Base-by-base conservation (phyloP, 768 basidiomycete species). In the Ramaria rubella region DNA sequence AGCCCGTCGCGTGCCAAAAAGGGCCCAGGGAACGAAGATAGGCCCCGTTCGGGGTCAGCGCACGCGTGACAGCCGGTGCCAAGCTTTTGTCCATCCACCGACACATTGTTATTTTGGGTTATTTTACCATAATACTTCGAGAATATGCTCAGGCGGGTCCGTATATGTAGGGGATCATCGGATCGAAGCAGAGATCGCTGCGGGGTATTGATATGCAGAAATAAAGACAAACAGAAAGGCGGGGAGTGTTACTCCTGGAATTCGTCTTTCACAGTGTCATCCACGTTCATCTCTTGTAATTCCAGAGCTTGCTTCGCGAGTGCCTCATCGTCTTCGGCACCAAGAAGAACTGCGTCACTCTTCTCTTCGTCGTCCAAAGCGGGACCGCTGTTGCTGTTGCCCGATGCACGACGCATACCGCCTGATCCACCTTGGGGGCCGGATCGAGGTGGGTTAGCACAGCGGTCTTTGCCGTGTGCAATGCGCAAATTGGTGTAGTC, bases 401-500 rank as follows among this genome's bases (percentile, higher is more conserved):
- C 56, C 17, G 59, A 51, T 26, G 30, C 45, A 21, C 59, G 55
- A 30, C 49, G 58, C 55, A 54, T 51, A 36, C 38, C 31, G 30
- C 49, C 49, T 27, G 52, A 23, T 21, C 30, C 53, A 38, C 53
- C 44, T 55, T 59, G 58, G 23, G 58, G 44, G 30, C 87, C 88
- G 4, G 87, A 86, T 49, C 90, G 81, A 9, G 91, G 93, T 31
- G 91, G 86, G 70, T 94, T 94, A 29, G 93, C 94, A 70, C 94
- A 97, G 33, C 94, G 82, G 66, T 96, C 94, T 69, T 96, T 97
- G 58, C 94, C 94, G 70, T 94, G 94, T 15, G 93, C 87, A 58
- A 99, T 90, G 38, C 92, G 86, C 62, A 97, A 73, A 69, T 85
- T 86, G 17, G 82, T 77, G 67, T 98, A 98, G 67, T 97, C 94